A percentile compares a stretch with the other conserved stretches of the same genome.
These are phyloP conservation scores for Backusella parvicylindrica DNA, from an alignment of 192 early-diverging fungal species.

Conservation along the genomic window DNA sequence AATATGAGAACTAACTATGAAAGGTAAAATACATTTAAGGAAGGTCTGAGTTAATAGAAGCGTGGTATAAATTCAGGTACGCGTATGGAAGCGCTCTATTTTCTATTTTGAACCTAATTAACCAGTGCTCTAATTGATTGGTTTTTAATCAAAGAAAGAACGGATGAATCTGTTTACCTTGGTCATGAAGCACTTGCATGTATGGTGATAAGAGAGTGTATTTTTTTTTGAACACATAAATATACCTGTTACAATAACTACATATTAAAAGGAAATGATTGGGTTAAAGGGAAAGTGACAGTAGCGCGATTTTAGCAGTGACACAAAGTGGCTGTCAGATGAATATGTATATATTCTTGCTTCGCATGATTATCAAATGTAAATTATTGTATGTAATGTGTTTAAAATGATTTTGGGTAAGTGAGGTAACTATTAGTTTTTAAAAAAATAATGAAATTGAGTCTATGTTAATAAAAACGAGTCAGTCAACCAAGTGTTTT, in stretches of 20 bases:
- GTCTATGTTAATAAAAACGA: neutral
- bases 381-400: too few relatives aligned
- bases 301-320: neutral
- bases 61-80: neutral
- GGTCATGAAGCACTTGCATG: too few relatives aligned
- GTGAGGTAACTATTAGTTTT: too few relatives aligned
- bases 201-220: too few relatives aligned
- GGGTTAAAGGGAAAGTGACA: neutral
- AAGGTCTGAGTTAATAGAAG: neutral
- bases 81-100: neutral
- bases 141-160: too few relatives aligned
- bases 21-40: neutral
- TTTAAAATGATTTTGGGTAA: too few relatives aligned
- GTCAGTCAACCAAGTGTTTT: neutral
- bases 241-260: too few relatives aligned
- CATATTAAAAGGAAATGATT: too few relatives aligned
- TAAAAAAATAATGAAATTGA: neutral
- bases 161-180: too few relatives aligned
- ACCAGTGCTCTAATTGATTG: neutral
- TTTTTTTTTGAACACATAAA: too few relatives aligned
- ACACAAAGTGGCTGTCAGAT: neutral
- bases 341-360: neutral
- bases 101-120: neutral
- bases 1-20: neutral
- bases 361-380: neutral